Evolutionary conservation across 192 early-diverging fungal species (phyloP).

Genomic region (Piromyces finnis): DNA sequence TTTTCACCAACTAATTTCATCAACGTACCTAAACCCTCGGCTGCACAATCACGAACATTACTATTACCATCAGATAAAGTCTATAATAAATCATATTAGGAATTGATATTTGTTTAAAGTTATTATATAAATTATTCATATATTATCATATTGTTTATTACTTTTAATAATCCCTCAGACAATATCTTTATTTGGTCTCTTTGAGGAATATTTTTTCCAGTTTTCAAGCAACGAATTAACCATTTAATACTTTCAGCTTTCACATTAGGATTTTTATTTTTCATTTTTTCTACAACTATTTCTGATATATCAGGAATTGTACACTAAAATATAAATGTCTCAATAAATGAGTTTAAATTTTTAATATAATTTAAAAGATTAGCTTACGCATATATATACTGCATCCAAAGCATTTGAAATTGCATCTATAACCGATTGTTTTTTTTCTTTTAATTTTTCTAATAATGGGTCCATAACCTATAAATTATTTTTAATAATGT

Average conservation of each 20-base stretch:
- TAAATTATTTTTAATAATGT: background rate
- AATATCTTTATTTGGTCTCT: conserved; percentile 68
- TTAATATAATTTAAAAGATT: too few relatives aligned
- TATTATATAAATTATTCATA: background rate
- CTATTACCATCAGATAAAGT: conserved; percentile 70
- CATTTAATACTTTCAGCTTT: conserved; percentile 56
- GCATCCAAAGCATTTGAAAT: conserved; percentile 65
- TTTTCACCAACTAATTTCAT: conserved; percentile 75
- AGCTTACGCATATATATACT: conserved; percentile 41
- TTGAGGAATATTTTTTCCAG: conserved; percentile 41
- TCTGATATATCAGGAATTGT: conserved; percentile 55
- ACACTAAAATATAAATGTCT: conserved; percentile 5
- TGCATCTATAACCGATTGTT: conserved; percentile 71
- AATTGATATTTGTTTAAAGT: too few relatives aligned
- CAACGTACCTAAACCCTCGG: conserved; percentile 74
- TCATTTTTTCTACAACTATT: conserved; percentile 42
- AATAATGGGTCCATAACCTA: conserved; percentile 52
- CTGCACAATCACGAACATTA: conserved; percentile 61
- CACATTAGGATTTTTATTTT: conserved; percentile 90
- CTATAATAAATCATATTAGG: background rate
- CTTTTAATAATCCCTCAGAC: conserved; percentile 53
- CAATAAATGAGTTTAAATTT: too few relatives aligned
- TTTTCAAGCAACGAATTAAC: conserved; percentile 55
- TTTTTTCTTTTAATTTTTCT: conserved; percentile 93
- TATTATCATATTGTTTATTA: background rate